phyloP scores from a whole-genome alignment of 805 yeast genomes.

The Blastobotrys terrestris region DNA sequence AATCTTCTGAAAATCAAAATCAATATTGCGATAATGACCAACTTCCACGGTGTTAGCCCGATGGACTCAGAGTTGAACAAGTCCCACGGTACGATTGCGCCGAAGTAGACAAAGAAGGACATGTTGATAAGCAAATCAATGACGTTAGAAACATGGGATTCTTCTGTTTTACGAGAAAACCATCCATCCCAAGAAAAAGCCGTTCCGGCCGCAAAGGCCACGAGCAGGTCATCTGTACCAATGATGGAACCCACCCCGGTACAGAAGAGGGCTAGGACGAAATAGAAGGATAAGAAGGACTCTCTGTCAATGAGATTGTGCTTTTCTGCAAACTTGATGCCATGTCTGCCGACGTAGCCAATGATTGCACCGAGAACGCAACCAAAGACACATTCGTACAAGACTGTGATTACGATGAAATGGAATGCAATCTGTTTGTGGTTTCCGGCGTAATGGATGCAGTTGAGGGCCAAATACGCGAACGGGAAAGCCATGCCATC shows the following conservation, averaged over 20 bases:
- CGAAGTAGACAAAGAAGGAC: slow-evolving; percentile 83
- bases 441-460: slow-evolving; percentile 60
- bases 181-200: slow-evolving; percentile 93
- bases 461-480: slow-evolving; percentile 58
- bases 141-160: slow-evolving; percentile 82
- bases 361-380: slow-evolving; percentile 63
- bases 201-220: slow-evolving; percentile 88
- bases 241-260: slow-evolving; percentile 85
- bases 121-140: slow-evolving; percentile 77
- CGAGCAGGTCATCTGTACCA: slow-evolving; percentile 84
- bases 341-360: slow-evolving; percentile 65
- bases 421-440: slow-evolving; percentile 66
- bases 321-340: slow-evolving; percentile 67
- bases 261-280: slow-evolving; percentile 73
- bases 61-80: slow-evolving; percentile 55
- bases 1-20: slow-evolving; percentile 70
- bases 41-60: slow-evolving; percentile 74
- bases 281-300: slow-evolving; percentile 78
- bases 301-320: slow-evolving; percentile 75
- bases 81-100: slow-evolving; percentile 87
- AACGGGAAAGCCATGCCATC: slow-evolving; percentile 97
- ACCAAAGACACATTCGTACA: slow-evolving; percentile 81
- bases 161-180: slow-evolving; percentile 77
- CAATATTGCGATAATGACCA: slow-evolving; percentile 66
- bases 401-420: slow-evolving; percentile 69